A percentile compares a stretch with the other conserved stretches of the same genome.
These are phyloP conservation scores for Termitomyces sp. DNA, from an alignment of 768 basidiomycete genomes.

Conservation along the genomic window DNA sequence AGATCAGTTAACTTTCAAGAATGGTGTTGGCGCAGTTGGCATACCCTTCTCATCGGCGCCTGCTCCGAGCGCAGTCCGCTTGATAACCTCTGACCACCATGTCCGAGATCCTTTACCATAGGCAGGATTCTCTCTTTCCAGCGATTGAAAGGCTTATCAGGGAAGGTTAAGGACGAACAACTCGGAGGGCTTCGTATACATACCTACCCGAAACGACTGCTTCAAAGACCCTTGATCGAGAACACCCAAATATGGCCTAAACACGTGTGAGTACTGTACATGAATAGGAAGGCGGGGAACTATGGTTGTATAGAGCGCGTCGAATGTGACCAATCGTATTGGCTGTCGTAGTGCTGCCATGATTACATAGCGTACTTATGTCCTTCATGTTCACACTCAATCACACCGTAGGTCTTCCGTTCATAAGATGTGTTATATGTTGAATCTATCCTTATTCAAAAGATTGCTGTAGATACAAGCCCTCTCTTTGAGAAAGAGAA, in stretches of 20 bases:
- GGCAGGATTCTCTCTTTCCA: constrained; percentile 57
- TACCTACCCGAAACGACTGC: constrained; percentile 60
- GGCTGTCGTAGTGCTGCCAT: constrained; percentile 9
- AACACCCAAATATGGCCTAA: constrained; percentile 63
- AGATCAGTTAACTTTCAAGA: background rate
- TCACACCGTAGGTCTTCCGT: background rate
- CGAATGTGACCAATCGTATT: constrained; percentile 74
- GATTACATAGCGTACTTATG: background rate
- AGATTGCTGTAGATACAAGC: background rate
- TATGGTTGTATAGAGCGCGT: constrained; percentile 74
- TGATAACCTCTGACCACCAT: constrained; percentile 84
- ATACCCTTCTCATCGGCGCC: constrained; percentile 60
- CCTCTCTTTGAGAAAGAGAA: background rate
- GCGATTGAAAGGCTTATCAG: constrained; percentile 34
- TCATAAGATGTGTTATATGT: background rate
- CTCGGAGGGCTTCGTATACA: constrained; percentile 7
- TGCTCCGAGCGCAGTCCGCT: constrained; percentile 69
- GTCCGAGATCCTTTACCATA: constrained; percentile 51
- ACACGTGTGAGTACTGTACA: constrained; percentile 61
- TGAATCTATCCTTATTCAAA: background rate
- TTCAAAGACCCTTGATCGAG: constrained; percentile 52
- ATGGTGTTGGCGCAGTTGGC: constrained; percentile 4
- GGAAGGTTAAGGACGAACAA: background rate
- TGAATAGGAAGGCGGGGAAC: constrained; percentile 66
- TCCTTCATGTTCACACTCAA: background rate